Conservation (phyloP, 208 protist genomes). For the Jaenimonas drosophilae region DNA sequence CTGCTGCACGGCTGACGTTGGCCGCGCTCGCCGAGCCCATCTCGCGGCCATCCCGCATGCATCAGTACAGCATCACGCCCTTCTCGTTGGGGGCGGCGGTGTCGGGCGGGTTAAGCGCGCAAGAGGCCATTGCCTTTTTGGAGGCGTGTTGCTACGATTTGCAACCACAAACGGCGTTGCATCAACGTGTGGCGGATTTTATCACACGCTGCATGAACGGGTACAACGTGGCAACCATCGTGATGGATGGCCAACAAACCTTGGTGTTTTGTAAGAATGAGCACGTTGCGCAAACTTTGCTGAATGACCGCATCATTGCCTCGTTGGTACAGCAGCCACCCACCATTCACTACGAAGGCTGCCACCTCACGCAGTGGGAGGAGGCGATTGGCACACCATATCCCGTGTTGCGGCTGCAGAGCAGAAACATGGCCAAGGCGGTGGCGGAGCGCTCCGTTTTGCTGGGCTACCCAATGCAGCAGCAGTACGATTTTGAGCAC, state of each 20-base stretch:
- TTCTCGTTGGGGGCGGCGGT: conserved; percentile 97
- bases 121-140: conserved; percentile 88
- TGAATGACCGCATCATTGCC: conserved; percentile 38
- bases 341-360: conserved; percentile 14
- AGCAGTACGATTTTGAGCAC: conserved; percentile 78
- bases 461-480: conserved; percentile 69
- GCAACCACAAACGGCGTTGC: conserved; percentile 1
- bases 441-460: conserved; percentile 61
- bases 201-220: conserved; percentile 61
- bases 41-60: conserved; percentile 90
- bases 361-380: no score
- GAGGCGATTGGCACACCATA: conserved; percentile 8
- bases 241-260: conserved; percentile 43
- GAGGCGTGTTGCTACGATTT: conserved; percentile 59
- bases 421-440: conserved; percentile 41
- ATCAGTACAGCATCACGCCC: conserved; percentile 96
- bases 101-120: conserved; percentile 85
- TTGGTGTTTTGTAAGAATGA: conserved; percentile 57
- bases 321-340: conserved; percentile 26
- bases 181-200: conserved; percentile 29
- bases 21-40: conserved; percentile 91
- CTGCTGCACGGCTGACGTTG: conserved; percentile 25
- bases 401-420: conserved; percentile 40
- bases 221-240: conserved; percentile 70
- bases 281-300: conserved; percentile 34